phyloP scores from a whole-genome alignment of 306 rosid genomes.

The Castanea sativa region DNA sequence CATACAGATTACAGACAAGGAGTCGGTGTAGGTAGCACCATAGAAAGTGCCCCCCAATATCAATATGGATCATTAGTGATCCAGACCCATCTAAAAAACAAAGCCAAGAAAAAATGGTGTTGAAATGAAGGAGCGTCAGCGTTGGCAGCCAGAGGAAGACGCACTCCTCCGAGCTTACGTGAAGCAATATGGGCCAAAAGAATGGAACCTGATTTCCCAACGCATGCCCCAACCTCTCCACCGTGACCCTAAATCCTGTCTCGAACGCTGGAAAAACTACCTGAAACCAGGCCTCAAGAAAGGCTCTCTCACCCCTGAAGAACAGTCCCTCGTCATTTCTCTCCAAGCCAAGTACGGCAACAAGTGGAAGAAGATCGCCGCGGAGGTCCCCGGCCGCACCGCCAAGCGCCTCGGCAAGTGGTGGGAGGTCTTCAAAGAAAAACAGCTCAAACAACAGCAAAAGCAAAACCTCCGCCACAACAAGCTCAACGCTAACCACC shows the following conservation, averaged over 20 bases:
- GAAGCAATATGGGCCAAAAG: constrained; percentile 45
- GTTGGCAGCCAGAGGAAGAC: constrained; percentile 62
- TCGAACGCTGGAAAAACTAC: constrained; percentile 55
- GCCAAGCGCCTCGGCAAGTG: constrained; percentile 58
- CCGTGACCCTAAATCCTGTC: constrained; percentile 55
- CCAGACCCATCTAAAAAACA: background rate
- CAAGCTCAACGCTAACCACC: too few species aligned
- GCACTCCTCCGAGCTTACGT: constrained; percentile 52
- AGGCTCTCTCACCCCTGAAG: constrained; percentile 47
- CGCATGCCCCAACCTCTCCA: constrained; percentile 43
- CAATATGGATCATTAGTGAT: background rate
- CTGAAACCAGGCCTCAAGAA: constrained; percentile 48
- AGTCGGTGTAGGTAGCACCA: background rate
- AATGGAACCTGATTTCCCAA: constrained; percentile 41
- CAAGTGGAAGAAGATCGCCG: constrained; percentile 60
- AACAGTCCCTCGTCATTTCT: constrained; percentile 41
- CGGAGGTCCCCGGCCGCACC: constrained; percentile 60
- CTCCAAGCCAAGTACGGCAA: constrained; percentile 56
- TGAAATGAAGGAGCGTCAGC: constrained; percentile 58
- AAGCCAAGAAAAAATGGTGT: background rate
- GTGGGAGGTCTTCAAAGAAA: constrained; percentile 56
- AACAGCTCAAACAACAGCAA: constrained; percentile 40
- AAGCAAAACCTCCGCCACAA: background rate
- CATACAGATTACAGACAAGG: background rate
- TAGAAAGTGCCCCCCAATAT: too few species aligned